Conservation (phyloP, 2,329 filamentous ascomycete genomes). For the Botryotinia globosa region DNA sequence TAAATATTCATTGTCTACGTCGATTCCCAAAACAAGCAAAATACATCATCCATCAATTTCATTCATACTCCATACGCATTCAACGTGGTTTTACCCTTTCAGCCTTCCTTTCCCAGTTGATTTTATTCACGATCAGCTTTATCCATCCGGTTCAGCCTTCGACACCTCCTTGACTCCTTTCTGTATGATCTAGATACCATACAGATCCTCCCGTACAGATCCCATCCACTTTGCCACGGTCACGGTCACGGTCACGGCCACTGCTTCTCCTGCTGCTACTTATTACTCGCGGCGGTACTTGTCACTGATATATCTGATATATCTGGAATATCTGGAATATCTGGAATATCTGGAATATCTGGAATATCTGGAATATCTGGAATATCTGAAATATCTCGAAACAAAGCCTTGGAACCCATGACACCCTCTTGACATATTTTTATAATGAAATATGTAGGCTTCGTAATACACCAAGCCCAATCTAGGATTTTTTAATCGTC, state of each 20-base stretch:
- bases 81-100: background rate
- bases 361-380: background rate
- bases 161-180: background rate
- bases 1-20: background rate
- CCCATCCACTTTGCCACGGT: background rate
- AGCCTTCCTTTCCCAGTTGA: background rate
- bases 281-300: background rate
- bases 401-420: constrained; percentile 10
- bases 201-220: background rate
- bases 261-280: background rate
- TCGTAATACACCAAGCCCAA: constrained; percentile 14
- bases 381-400: background rate
- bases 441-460: constrained; percentile 7
- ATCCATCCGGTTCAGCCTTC: background rate
- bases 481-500: background rate
- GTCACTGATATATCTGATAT: background rate
- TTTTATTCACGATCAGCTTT: background rate
- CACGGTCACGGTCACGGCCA: background rate
- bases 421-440: constrained; percentile 5
- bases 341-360: background rate
- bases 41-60: background rate
- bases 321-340: background rate
- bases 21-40: background rate
- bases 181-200: background rate
- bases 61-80: background rate